Conservation (phyloP, 257 asterid species). For the Solanum bulbocastanum region DNA sequence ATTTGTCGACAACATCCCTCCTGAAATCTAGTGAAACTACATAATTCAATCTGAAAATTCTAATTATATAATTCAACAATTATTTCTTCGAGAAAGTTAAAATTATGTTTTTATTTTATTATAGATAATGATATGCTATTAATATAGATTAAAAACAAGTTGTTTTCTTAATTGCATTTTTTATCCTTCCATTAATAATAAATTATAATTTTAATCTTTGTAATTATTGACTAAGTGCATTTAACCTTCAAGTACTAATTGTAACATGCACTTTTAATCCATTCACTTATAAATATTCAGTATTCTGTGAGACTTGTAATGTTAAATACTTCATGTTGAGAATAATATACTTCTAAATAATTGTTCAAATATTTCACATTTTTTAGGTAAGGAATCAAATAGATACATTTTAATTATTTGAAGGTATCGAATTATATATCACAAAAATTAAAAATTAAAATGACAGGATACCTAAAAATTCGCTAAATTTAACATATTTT, state of each 20-base stretch:
- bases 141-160: not conserved
- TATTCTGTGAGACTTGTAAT: not conserved
- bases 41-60: not conserved
- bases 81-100: not conserved
- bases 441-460: not conserved
- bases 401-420: not conserved
- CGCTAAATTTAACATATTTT: too few species aligned
- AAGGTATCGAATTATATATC: not conserved
- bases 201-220: not conserved
- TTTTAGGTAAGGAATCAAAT: not conserved
- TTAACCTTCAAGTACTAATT: not conserved
- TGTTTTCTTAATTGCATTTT: not conserved
- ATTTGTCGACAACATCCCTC: not conserved
- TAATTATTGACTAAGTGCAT: not conserved
- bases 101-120: not conserved
- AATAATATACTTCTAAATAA: not conserved
- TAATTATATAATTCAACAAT: not conserved
- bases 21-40: not conserved
- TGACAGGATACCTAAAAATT: too few species aligned
- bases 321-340: not conserved
- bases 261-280: not conserved
- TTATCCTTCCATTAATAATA: not conserved
- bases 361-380: not conserved
- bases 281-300: not conserved
- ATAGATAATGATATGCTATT: not conserved